phyloP scores from a whole-genome alignment of 371 early-diverging fungal species.

The Batkoa obscura region DNA sequence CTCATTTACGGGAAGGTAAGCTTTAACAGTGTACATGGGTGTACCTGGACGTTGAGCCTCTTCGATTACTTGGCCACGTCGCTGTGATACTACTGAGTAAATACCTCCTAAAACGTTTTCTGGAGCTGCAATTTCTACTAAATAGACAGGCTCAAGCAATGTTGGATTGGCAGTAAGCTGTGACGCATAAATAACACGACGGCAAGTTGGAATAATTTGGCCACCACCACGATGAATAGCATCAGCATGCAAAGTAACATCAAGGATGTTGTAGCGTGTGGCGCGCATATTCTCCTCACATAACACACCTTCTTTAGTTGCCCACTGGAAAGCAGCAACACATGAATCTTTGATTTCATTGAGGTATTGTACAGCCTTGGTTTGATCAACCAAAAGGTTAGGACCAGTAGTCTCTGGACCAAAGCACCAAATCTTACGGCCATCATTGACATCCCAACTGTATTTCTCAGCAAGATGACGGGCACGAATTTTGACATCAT shows the following conservation, averaged over 20 bases:
- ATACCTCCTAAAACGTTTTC: constrained; percentile 88
- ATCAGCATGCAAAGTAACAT: constrained; percentile 65
- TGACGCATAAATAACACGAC: constrained; percentile 88
- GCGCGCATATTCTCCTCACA: constrained; percentile 92
- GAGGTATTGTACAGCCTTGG: constrained; percentile 97
- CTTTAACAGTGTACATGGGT: constrained; percentile 83
- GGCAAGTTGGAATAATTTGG: constrained; percentile 85
- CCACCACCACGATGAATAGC: constrained; percentile 86
- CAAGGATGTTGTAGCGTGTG: constrained; percentile 80
- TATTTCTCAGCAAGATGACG: constrained; percentile 63
- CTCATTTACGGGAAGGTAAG: constrained; percentile 89
- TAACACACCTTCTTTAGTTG: constrained; percentile 84
- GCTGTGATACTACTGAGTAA: constrained; percentile 81
- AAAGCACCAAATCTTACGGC: constrained; percentile 92
- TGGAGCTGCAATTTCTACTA: constrained; percentile 90
- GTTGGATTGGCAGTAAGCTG: constrained; percentile 91
- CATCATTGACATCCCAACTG: constrained; percentile 84
- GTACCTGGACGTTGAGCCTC: constrained; percentile 92
- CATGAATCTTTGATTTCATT: constrained; percentile 99
- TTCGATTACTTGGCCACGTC: constrained; percentile 86
- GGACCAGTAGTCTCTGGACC: constrained; percentile 86
- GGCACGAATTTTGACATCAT: constrained; percentile 58
- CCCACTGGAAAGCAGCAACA: constrained; percentile 95
- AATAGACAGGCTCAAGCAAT: constrained; percentile 91
- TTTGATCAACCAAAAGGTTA: constrained; percentile 87